Conservation (phyloP, 805 yeast genomes). For the Naumovozyma castellii region DNA sequence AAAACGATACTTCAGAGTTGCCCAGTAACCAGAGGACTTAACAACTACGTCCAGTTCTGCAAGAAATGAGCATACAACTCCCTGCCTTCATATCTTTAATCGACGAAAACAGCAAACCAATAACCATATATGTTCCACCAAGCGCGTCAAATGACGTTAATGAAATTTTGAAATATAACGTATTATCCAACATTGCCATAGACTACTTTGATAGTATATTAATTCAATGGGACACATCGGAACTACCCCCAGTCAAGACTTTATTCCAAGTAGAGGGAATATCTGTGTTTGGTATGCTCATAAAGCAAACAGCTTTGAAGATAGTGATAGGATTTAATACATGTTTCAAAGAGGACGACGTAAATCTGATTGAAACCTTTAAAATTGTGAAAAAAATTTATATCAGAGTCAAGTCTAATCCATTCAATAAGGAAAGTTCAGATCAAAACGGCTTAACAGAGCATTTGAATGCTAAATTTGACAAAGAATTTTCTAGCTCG, state of each 20-base stretch:
- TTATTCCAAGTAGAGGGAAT: conserved; percentile 25
- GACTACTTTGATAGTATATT: conserved; percentile 27
- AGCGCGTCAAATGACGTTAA: conserved; percentile 13
- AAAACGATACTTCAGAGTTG: too few species aligned
- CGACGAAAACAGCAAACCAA: conserved; percentile 19
- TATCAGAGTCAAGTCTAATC: conserved; percentile 20
- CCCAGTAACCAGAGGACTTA: too few species aligned
- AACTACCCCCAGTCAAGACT: conserved; percentile 13
- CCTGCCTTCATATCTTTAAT: conserved; percentile 22
- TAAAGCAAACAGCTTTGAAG: conserved; percentile 25
- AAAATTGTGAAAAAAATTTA: conserved; percentile 18
- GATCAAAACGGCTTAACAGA: conserved; percentile 9
- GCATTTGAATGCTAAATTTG: conserved; percentile 13
- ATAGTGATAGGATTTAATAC: conserved; percentile 21
- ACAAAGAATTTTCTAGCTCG: conserved; percentile 4
- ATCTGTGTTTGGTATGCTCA: conserved; percentile 23
- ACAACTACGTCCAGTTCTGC: neutral
- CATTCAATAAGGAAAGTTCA: conserved; percentile 11
- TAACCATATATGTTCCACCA: conserved; percentile 19
- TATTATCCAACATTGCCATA: conserved; percentile 25
- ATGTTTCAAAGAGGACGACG: conserved; percentile 7
- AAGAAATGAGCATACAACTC: neutral
- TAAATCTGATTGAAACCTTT: conserved; percentile 13
- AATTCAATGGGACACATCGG: conserved; percentile 14
- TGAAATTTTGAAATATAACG: conserved; percentile 22